These are phyloP conservation scores for Botrytis galanthina DNA, from an alignment of 2,329 filamentous ascomycete species.

Conservation along the genomic window DNA sequence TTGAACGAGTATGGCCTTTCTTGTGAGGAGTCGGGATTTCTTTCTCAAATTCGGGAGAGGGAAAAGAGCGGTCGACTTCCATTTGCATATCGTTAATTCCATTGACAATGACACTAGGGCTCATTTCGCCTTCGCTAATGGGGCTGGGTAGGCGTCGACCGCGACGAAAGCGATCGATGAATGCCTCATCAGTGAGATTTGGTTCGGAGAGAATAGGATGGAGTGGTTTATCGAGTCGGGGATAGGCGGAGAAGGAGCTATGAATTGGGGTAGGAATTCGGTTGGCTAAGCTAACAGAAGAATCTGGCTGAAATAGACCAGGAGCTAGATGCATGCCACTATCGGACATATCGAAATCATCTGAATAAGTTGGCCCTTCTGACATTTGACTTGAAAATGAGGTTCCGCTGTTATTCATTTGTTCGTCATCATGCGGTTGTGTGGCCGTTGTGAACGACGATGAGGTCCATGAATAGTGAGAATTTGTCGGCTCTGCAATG, in stretches of 20 bases:
- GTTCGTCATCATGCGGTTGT: slow-evolving; percentile 27
- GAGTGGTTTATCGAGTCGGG: slow-evolving; percentile 1
- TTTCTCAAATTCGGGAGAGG: slow-evolving; percentile 25
- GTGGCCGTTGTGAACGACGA: slow-evolving; percentile 29
- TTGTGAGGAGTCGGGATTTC: slow-evolving; percentile 34
- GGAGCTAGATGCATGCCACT: slow-evolving; percentile 33
- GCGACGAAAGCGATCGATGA: slow-evolving; percentile 32
- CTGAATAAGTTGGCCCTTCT: slow-evolving; percentile 30
- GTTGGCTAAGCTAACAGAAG: slow-evolving; percentile 31
- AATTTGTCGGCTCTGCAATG: slow-evolving; percentile 25
- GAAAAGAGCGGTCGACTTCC: slow-evolving; percentile 32
- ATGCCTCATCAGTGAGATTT: slow-evolving; percentile 31
- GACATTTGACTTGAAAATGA: slow-evolving; percentile 33
- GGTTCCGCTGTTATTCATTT: slow-evolving; percentile 20
- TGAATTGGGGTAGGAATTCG: slow-evolving; percentile 40
- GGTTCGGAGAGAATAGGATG: slow-evolving; percentile 36
- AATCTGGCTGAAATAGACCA: slow-evolving; percentile 35
- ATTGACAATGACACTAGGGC: slow-evolving; percentile 35
- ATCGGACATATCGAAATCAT: slow-evolving; percentile 39
- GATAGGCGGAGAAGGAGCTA: slow-evolving; percentile 35
- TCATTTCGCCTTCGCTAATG: slow-evolving; percentile 39
- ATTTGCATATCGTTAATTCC: slow-evolving; percentile 38
- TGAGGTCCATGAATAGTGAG: slow-evolving; percentile 33
- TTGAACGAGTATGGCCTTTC: slow-evolving; percentile 38
- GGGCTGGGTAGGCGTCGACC: slow-evolving; percentile 38